Evolutionary conservation across 306 rosid genomes (phyloP).

Genomic region (Cyamopsis tetragonoloba): DNA sequence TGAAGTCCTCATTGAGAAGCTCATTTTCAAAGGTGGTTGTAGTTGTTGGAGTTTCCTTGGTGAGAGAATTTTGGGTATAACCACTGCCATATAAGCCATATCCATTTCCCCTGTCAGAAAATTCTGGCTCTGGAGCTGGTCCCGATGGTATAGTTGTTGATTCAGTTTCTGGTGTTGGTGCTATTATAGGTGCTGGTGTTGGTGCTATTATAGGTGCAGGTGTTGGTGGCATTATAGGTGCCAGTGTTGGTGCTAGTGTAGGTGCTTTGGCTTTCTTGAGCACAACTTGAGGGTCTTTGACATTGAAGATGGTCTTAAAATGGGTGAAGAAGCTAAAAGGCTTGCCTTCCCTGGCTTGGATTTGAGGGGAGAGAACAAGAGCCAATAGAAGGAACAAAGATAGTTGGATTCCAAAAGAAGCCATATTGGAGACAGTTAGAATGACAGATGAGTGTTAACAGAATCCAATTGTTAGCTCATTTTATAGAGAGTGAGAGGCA

Average conservation of each 20-base stretch:
- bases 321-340: slow-evolving; percentile 46
- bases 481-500: slow-evolving; percentile 48
- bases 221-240: slow-evolving; percentile 11
- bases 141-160: slow-evolving; percentile 18
- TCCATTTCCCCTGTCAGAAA: slow-evolving; percentile 35
- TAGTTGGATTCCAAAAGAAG: slow-evolving; percentile 35
- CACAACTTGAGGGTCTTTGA: slow-evolving; percentile 14
- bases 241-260: neutral
- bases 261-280: neutral
- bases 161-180: neutral
- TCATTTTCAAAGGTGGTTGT: slow-evolving; percentile 41
- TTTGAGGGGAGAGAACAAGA: slow-evolving; percentile 41
- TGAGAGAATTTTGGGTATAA: slow-evolving; percentile 20
- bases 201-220: neutral
- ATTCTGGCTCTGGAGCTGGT: slow-evolving; percentile 39
- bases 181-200: neutral
- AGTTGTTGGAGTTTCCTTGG: slow-evolving; percentile 31
- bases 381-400: slow-evolving; percentile 37
- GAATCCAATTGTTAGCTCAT: neutral
- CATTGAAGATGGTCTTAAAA: slow-evolving; percentile 15
- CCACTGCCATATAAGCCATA: slow-evolving; percentile 56
- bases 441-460: slow-evolving; percentile 15
- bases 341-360: slow-evolving; percentile 51
- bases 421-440: slow-evolving; percentile 37
- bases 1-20: slow-evolving; percentile 31